Conservation (phyloP, 208 protist species). For the Porcisia deanei region DNA sequence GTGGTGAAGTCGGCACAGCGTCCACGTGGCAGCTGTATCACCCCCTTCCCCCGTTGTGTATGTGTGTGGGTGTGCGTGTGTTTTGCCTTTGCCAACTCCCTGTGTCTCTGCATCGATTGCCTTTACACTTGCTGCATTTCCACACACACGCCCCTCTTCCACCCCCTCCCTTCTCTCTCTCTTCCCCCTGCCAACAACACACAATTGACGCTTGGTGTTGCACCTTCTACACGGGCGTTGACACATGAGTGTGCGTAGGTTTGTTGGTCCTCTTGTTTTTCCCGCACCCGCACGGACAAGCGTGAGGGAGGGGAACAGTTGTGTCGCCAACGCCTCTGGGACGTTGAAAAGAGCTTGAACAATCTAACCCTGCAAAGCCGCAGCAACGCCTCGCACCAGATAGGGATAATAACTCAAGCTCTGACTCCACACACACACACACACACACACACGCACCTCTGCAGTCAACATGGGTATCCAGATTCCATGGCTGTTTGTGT, state of each 20-base stretch:
- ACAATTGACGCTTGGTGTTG: too few relatives aligned
- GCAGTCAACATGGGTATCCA: conserved; percentile 29
- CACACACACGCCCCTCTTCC: too few relatives aligned
- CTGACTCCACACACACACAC: background rate
- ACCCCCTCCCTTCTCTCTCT: background rate
- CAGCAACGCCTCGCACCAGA: background rate
- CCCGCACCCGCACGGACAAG: background rate
- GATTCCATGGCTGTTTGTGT: conserved; percentile 74
- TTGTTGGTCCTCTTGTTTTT: too few relatives aligned
- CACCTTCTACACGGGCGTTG: too few relatives aligned
- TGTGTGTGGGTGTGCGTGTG: conserved; percentile 1
- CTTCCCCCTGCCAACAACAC: background rate
- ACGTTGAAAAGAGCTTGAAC: background rate
- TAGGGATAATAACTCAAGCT: background rate
- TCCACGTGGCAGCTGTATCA: background rate
- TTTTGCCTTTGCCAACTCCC: background rate
- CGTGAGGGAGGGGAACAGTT: too few relatives aligned
- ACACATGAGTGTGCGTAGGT: too few relatives aligned
- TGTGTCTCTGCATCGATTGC: background rate
- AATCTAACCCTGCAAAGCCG: background rate
- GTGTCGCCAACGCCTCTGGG: background rate
- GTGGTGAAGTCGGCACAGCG: background rate
- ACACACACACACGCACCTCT: background rate
- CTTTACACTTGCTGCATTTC: background rate
- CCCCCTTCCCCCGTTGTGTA: conserved; percentile 2